Percentiles rank a stretch among this genome's conserved stretches.
Conservation (phyloP, 106 monocot species). For the Phalaenopsis aphrodite region DNA sequence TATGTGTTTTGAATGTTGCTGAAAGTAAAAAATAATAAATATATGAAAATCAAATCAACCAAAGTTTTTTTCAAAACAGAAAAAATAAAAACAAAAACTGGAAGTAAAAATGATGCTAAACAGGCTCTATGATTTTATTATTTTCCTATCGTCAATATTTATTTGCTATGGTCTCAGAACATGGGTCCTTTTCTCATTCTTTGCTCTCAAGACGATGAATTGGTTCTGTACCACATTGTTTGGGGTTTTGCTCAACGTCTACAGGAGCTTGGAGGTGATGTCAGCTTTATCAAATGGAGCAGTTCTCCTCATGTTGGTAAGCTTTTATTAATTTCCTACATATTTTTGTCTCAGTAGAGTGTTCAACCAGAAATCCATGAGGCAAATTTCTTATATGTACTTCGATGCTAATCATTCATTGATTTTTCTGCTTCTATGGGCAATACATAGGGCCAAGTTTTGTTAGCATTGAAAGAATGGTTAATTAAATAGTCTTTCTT, state of each 20-base stretch:
- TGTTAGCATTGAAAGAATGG: too few relatives aligned
- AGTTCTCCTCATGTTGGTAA: constrained; percentile 56
- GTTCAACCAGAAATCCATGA: neutral
- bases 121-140: neutral
- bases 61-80: too few relatives aligned
- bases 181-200: constrained; percentile 68
- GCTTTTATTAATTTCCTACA: neutral
- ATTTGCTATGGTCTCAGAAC: constrained; percentile 26
- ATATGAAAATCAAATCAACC: too few relatives aligned
- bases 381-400: neutral
- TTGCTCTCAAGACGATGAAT: constrained; percentile 67
- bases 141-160: neutral
- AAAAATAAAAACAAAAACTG: too few relatives aligned
- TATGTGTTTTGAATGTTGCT: too few relatives aligned
- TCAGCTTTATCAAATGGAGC: constrained; percentile 63
- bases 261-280: constrained; percentile 64
- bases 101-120: too few relatives aligned
- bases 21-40: too few relatives aligned
- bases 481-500: too few relatives aligned
- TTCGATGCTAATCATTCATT: neutral
- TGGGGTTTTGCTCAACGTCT: constrained; percentile 52
- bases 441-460: too few relatives aligned
- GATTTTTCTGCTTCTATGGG: neutral
- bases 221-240: constrained; percentile 40
- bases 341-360: neutral